Evolutionary conservation across 78 protist genomes (phyloP).

Genomic region (Polysphondylium violaceum): DNA sequence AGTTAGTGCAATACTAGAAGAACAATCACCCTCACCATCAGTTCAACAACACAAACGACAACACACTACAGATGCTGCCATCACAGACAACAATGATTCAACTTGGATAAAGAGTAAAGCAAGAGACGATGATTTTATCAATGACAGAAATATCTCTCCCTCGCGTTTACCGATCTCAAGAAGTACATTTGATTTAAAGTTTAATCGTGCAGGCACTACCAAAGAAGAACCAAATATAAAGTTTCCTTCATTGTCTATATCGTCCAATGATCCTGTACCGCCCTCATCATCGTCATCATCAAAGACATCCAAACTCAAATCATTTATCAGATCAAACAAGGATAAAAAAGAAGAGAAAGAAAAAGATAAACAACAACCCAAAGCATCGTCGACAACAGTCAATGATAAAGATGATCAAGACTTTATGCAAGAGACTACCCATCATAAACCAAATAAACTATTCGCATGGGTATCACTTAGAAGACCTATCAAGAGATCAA

Average conservation of each 20-base stretch:
- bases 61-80: not conserved
- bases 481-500: conserved; percentile 28
- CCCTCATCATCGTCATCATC: not conserved
- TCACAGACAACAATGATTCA: conserved; percentile 6
- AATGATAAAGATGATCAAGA: not conserved
- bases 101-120: conserved; percentile 27
- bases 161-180: conserved; percentile 19
- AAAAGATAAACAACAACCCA: not conserved
- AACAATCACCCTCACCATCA: conserved; percentile 6
- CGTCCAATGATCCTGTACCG: too few species aligned
- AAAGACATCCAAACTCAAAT: conserved; percentile 1
- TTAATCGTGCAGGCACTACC: not conserved
- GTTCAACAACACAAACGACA: not conserved
- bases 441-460: conserved; percentile 7
- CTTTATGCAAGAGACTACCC: not conserved
- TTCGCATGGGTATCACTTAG: conserved; percentile 70
- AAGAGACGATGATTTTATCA: not conserved
- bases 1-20: not conserved
- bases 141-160: conserved; percentile 6
- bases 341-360: not conserved
- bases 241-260: not conserved
- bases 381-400: not conserved
- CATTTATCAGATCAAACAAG: not conserved
- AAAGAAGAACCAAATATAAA: conserved; percentile 37
- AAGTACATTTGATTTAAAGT: conserved; percentile 56